Evolutionary conservation across 768 basidiomycete species (phyloP), one percentile per base, ranked within the genome.

Genomic region (Hortiboletus campestris): DNA sequence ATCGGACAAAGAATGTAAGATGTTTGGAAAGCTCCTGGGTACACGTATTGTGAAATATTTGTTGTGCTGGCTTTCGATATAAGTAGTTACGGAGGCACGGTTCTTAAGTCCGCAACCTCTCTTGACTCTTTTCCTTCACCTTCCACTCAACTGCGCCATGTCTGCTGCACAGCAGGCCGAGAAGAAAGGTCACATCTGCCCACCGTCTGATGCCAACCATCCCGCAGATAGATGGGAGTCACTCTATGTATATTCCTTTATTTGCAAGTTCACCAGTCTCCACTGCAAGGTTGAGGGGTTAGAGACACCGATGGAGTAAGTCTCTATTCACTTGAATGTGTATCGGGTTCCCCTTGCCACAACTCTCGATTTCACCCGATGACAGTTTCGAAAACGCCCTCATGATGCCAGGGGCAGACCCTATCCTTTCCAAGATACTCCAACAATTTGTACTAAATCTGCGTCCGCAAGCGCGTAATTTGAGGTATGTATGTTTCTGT

Each of bases 161-260:
- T 56, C 66, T 62, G 72, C 68, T 49, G 60, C 70, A 54, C 55
- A 65, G 63, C 65, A 66, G 57, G 19, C 62, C 31, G 76, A 79
- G 49, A 81, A 80, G 71, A 80, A 78, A 69, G 78, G 78, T 3
- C 80, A 82, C 58, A 46, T 80, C 42, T 82, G 80, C 53, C 81
- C 81, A 14, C 76, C 78, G 6, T 80, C 88, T 19, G 79, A 76
- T 66, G 89, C 88, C 28, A 80, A 71, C 25, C 89, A 91, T 76
- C 91, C 91, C 29, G 77, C 78, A 51, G 86, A 88, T 75, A 87
- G 88, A 72, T 94, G 91, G 91, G 91, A 94, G 75, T 83, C 86
- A 6, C 73, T 90, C 61, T 93, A 91, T 72, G 83, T 94, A 36
- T 94, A 91, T 71, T 82, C 85, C 31, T 94, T 94, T 75, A 85